Conservation (phyloP, 2,329 filamentous ascomycete genomes). For the Pestalotiopsis sp. region DNA sequence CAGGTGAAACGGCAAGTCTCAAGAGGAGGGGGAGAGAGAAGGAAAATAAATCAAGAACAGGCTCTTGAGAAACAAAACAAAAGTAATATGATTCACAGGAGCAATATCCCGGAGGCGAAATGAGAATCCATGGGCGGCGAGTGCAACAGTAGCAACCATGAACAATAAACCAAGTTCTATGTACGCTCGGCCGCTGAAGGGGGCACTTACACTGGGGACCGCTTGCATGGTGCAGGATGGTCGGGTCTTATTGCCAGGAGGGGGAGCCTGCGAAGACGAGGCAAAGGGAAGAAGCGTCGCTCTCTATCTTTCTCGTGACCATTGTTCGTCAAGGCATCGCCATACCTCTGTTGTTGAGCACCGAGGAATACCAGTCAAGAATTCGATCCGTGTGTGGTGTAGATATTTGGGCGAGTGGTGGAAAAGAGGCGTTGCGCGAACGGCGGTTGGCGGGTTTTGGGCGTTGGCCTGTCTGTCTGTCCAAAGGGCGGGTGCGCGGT, state of each 20-base stretch:
- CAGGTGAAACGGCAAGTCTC: background rate
- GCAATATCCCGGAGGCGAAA: background rate
- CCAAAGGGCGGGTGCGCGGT: background rate
- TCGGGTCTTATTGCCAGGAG: slow-evolving; percentile 34
- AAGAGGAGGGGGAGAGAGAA: background rate
- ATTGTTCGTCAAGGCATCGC: slow-evolving; percentile 35
- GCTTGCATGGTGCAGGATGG: slow-evolving; percentile 50
- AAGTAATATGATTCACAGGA: background rate
- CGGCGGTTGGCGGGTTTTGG: background rate
- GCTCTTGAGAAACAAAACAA: background rate
- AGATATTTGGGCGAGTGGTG: background rate
- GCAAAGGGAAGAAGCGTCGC: slow-evolving; percentile 25
- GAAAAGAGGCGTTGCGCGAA: background rate
- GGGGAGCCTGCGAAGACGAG: slow-evolving; percentile 33
- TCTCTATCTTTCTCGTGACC: slow-evolving; percentile 28
- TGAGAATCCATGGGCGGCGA: background rate
- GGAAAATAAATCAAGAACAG: background rate
- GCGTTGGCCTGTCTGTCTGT: background rate
- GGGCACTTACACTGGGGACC: slow-evolving; percentile 50
- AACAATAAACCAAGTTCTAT: background rate
- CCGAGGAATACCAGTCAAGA: slow-evolving; percentile 22
- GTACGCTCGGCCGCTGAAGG: slow-evolving; percentile 3
- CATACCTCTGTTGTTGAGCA: slow-evolving; percentile 16
- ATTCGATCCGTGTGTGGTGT: background rate
- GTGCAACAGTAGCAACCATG: background rate